phyloP scores from a whole-genome alignment of 306 rosid genomes.

The Lathyrus tuberosus region DNA sequence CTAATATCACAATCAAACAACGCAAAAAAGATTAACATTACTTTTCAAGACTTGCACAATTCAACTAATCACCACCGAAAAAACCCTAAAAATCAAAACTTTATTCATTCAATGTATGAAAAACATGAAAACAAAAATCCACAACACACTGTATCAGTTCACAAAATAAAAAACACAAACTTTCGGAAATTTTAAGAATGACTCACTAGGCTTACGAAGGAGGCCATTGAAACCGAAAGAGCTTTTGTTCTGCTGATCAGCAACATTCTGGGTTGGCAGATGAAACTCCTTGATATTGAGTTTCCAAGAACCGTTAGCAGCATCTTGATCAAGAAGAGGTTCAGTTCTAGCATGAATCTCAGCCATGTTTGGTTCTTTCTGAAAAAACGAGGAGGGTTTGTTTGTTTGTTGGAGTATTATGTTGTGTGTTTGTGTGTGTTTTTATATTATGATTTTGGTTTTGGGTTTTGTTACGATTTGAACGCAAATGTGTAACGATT shows the following conservation, averaged over 20 bases:
- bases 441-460: too few relatives aligned
- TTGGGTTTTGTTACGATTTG: background rate
- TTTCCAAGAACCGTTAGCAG: constrained; percentile 36
- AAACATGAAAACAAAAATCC: background rate
- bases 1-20: constrained; percentile 3
- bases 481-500: background rate
- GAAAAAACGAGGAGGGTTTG: background rate
- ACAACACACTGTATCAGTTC: background rate
- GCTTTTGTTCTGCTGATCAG: background rate
- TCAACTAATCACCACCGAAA: constrained; percentile 5
- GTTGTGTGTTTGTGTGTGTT: background rate
- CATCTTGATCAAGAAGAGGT: constrained; percentile 26
- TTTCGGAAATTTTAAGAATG: background rate
- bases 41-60: background rate
- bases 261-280: constrained; percentile 20
- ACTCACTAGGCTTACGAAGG: constrained; percentile 40
- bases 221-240: constrained; percentile 19
- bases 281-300: constrained; percentile 46
- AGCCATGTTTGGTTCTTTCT: constrained; percentile 29
- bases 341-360: constrained; percentile 27
- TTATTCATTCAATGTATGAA: background rate
- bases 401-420: background rate
- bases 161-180: background rate
- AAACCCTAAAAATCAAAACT: constrained; percentile 25
- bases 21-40: constrained; percentile 9